Conservation (phyloP, 2,329 filamentous ascomycete species). For the Monascus ruber region DNA sequence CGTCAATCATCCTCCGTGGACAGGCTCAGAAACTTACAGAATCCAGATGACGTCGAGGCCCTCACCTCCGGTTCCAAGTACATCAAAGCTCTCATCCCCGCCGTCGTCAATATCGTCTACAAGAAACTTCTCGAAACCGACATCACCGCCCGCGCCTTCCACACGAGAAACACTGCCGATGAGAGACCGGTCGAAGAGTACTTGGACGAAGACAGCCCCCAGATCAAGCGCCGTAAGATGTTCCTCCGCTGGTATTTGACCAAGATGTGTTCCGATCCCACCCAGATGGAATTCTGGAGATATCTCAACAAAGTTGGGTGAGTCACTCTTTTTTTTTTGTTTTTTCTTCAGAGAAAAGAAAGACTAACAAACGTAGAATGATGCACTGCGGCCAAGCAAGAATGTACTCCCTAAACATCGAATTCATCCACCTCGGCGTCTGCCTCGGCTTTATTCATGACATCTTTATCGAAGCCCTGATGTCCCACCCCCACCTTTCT, state of each 20-base stretch:
- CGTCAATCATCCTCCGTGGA: background rate
- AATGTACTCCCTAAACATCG: constrained; percentile 61
- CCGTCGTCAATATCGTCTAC: constrained; percentile 75
- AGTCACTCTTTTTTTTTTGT: constrained; percentile 17
- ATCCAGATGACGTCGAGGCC: constrained; percentile 58
- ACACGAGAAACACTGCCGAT: constrained; percentile 48
- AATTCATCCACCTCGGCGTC: constrained; percentile 67
- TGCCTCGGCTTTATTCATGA: constrained; percentile 67
- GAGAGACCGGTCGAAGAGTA: constrained; percentile 55
- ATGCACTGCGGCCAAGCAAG: constrained; percentile 73
- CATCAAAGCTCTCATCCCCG: constrained; percentile 70
- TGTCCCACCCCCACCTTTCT: constrained; percentile 56
- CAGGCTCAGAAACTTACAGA: too few relatives aligned
- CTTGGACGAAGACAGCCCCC: constrained; percentile 57
- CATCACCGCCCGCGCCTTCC: constrained; percentile 68
- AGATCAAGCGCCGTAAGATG: constrained; percentile 67
- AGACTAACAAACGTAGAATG: constrained; percentile 35
- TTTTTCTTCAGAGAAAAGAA: background rate
- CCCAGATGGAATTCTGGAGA: constrained; percentile 67
- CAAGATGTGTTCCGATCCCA: constrained; percentile 63
- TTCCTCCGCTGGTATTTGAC: constrained; percentile 64
- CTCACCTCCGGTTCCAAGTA: constrained; percentile 60
- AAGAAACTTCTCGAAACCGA: constrained; percentile 70
- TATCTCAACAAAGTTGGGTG: constrained; percentile 74
- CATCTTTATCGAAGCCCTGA: constrained; percentile 62